phyloP scores from a whole-genome alignment of 2,329 filamentous ascomycete species.

The Sporothrix inflata region DNA sequence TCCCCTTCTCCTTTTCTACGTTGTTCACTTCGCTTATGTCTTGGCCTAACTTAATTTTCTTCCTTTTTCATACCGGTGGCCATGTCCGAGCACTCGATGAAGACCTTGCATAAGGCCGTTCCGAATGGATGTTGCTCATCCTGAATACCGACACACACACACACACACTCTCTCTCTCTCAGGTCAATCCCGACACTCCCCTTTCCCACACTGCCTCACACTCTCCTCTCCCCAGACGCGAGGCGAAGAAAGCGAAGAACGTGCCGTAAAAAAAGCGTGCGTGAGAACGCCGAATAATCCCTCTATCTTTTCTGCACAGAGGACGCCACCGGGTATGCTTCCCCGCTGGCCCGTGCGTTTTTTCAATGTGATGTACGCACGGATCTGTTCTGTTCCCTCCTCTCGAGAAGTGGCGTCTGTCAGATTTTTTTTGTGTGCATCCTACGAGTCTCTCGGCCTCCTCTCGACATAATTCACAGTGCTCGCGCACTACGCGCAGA shows the following conservation, averaged over 20 bases:
- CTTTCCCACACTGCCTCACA: too few species aligned
- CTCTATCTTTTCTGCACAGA: neutral
- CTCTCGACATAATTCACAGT: too few species aligned
- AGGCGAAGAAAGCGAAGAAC: neutral
- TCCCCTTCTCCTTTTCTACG: neutral
- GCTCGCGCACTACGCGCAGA: too few species aligned
- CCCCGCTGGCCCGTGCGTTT: neutral
- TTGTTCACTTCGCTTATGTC: neutral
- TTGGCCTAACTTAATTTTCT: neutral
- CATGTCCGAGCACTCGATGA: neutral
- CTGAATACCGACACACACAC: neutral
- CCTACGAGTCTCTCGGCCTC: too few species aligned
- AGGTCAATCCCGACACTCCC: too few species aligned
- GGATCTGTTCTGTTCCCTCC: neutral
- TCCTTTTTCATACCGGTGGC: neutral
- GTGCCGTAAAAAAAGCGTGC: neutral
- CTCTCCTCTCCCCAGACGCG: neutral
- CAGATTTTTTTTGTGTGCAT: neutral
- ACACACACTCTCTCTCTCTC: too few species aligned
- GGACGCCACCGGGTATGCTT: neutral
- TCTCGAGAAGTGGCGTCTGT: neutral
- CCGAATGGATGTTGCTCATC: too few species aligned
- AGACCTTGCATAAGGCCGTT: too few species aligned
- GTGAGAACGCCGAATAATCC: neutral
- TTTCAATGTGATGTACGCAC: neutral